Conservation (phyloP, 345 rosid species). For the Noccaea caerulescens region DNA sequence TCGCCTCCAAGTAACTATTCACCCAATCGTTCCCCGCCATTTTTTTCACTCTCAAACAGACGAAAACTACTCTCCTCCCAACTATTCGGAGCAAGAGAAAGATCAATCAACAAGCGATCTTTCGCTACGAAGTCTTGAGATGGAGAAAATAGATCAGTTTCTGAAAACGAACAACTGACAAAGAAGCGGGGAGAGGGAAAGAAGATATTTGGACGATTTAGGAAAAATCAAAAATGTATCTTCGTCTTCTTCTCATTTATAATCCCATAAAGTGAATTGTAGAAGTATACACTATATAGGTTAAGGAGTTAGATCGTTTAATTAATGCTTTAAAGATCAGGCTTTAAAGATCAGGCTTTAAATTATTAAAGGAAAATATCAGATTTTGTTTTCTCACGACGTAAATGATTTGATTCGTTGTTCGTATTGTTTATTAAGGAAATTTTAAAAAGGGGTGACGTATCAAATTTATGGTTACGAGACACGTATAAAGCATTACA, state of each 20-base stretch:
- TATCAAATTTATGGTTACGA: neutral
- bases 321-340: neutral
- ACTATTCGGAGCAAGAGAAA: neutral
- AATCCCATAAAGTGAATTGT: neutral
- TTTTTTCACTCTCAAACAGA: neutral
- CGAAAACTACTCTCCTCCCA: too few relatives aligned
- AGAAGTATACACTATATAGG: neutral
- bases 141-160: neutral
- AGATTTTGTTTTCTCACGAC: neutral
- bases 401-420: neutral
- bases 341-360: neutral
- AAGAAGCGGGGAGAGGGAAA: constrained; percentile 5
- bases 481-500: neutral
- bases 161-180: neutral
- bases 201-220: neutral
- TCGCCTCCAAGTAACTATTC: constrained; percentile 48
- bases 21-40: constrained; percentile 53
- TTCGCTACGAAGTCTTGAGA: neutral
- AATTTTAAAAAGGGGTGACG: neutral
- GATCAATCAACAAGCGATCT: neutral
- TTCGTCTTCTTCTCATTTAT: neutral
- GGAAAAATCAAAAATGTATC: neutral
- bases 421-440: neutral
- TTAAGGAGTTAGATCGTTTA: too few relatives aligned
- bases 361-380: neutral